Evolutionary conservation across 352 stramenopile genomes (phyloP), one percentile per base, ranked within the genome.

Genomic region (Globisporangium mamillatum): DNA sequence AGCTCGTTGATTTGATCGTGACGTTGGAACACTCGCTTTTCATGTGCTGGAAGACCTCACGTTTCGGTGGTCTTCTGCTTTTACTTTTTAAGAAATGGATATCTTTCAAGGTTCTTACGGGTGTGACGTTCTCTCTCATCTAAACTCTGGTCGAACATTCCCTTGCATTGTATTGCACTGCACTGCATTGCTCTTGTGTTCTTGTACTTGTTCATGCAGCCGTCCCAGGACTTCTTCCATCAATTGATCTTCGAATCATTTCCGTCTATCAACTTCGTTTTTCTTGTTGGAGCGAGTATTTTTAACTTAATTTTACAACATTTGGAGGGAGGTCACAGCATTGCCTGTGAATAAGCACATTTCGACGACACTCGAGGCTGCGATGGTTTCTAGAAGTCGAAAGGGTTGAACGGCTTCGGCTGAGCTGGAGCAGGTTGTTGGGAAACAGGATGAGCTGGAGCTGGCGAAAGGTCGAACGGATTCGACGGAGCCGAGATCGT

Each of bases 361-460:
- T 18, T n/a, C 41, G 6, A 9, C 41, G 41, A 50, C 14, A 22
- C 41, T 9, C 16, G 14, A n/a, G 41, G n/a, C 41, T 48, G 38
- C 4, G 16, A 10, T 16, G 16, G 8, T 16, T n/a, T 38, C 52
- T 69, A 87, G 22, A 85, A 75, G 53, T 88, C 79, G 57, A 88
- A 88, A 24, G 79, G 79, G 48, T 88, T 88, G 57, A 79, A 84
- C 18, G 79, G 76, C 63, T 75, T 78, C 41, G 64, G 12, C 64
- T 64, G 60, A 9, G 59, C 60, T 50, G 60, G 22, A 0, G 61
- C 24, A 20, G 53, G 34, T 48, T 48, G 60, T 25, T 53, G 14
- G 12, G 12, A 22, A 29, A 24, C 24, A 32, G 54, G 3, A 52
- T 34, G 60, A 36, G 36, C 41, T 9, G 41, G 41, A n/a, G 41